A percentile compares a stretch with the other conserved stretches of the same genome.
These are phyloP conservation scores for Pyrenula massariospora DNA, from an alignment of 495 filamentous ascomycete genomes.

Conservation along the genomic window DNA sequence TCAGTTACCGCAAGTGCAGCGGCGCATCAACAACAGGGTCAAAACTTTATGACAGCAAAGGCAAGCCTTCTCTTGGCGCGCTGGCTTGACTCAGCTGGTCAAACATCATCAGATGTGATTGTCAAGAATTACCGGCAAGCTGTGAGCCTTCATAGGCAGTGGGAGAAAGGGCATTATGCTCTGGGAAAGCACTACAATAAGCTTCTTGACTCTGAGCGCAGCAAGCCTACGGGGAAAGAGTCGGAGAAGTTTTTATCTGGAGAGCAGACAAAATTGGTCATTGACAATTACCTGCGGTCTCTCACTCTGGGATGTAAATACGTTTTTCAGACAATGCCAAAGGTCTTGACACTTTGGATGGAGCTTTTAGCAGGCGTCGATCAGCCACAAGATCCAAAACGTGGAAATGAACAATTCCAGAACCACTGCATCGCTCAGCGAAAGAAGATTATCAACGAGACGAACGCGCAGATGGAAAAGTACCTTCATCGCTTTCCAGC, in stretches of 20 bases:
- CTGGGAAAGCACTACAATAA: slow-evolving; percentile 97
- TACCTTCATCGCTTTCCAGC: slow-evolving; percentile 65
- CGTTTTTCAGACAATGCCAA: slow-evolving; percentile 83
- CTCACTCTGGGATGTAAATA: slow-evolving; percentile 85
- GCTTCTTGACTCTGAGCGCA: slow-evolving; percentile 77
- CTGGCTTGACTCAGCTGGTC: slow-evolving; percentile 87
- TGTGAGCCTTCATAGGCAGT: slow-evolving; percentile 44
- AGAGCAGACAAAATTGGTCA: slow-evolving; percentile 75
- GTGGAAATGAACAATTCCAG: slow-evolving; percentile 52
- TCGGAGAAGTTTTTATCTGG: slow-evolving; percentile 50
- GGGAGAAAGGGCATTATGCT: slow-evolving; percentile 97
- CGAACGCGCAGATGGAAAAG: slow-evolving; percentile 64
- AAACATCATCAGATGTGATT: slow-evolving; percentile 70
- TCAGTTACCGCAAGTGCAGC: slow-evolving; percentile 18
- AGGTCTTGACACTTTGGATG: slow-evolving; percentile 84
- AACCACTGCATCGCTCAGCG: slow-evolving; percentile 41
- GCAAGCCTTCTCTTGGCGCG: slow-evolving; percentile 86
- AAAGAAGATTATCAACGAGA: slow-evolving; percentile 51
- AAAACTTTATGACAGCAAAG: slow-evolving; percentile 37
- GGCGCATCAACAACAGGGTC: slow-evolving; percentile 24
- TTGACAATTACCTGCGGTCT: slow-evolving; percentile 86
- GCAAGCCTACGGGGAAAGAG: slow-evolving; percentile 55
- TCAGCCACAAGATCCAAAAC: slow-evolving; percentile 53
- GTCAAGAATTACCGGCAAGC: slow-evolving; percentile 70
- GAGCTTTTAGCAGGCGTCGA: slow-evolving; percentile 71